Evolutionary conservation across 2,329 filamentous ascomycete species (phyloP), one percentile per base, ranked within the genome.

Genomic region (Paraconiothyrium sp.): DNA sequence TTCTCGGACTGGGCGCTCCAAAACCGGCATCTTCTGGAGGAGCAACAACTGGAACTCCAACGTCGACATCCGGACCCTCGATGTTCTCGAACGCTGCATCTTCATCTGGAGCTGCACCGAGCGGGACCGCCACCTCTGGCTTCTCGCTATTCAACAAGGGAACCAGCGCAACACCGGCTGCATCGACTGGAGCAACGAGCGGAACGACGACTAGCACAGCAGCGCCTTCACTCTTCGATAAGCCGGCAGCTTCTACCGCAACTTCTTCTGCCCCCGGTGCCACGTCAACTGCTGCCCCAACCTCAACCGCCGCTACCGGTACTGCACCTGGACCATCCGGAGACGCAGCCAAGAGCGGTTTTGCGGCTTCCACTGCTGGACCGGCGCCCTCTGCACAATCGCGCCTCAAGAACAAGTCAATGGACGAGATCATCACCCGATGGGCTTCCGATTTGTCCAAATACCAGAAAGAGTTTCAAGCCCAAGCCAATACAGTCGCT

Each of bases 381-480:
- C 93, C 94, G 1, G 84, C 90, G 2, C 94, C 95, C 16, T 90
- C 93, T 60, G 81, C 84, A 1, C 89, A 96, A 72, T 95, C 94
- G 4, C 90, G 95, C 32, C 84, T 99, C 41, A 97, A 97, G 84
- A 97, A 97, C 80, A 98, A 97, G 82, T 97, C 94, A 0, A 97
- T 99, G 92, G 95, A 99, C 74, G 95, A 99, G 77, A 97, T 99
- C 66, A 93, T 99, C 67, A 97, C 93, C 4, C 89, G 93, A 35
- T 99, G 95, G 95, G 95, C 95, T 1, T 93, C 93, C 0, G 95
- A 98, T 74, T 84, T 99, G 54, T 91, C 93, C 57, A 96, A 97
- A 75, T 97, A 99, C 75, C 94, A 98, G 75, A 97, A 97, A 78
- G 93, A 97, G 61, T 99, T 98, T 82, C 93, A 96, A 76, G 87